Evolutionary conservation across 1,284 basidiomycete genomes (phyloP).

Genomic region (Puccinia hordei): DNA sequence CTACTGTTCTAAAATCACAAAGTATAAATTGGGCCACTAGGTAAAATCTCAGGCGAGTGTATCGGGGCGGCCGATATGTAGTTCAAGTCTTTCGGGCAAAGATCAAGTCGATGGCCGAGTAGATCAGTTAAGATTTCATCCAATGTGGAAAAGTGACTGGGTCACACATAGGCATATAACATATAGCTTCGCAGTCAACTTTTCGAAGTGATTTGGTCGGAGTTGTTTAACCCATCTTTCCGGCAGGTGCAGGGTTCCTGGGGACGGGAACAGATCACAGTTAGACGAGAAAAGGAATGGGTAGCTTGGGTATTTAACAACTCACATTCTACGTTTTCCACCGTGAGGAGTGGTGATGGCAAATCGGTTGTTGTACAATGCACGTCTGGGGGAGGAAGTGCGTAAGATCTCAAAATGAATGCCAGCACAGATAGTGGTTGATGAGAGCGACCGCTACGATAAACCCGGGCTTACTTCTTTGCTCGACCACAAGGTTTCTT

Average conservation of each 20-base stretch:
- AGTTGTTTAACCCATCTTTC: constrained; percentile 49
- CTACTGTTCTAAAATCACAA: no score
- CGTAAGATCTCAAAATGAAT: neutral
- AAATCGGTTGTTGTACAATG: constrained; percentile 40
- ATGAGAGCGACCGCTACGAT: neutral
- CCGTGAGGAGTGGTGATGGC: constrained; percentile 29
- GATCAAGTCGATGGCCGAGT: no score
- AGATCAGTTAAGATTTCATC: no score
- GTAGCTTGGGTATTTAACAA: neutral
- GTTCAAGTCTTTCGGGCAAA: no score
- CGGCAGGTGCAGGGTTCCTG: constrained; percentile 46
- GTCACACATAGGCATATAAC: no score
- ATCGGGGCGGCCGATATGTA: no score
- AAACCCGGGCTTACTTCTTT: constrained; percentile 28
- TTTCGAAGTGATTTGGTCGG: no score
- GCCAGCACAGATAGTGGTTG: neutral
- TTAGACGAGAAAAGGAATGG: neutral
- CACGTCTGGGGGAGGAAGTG: constrained; percentile 35
- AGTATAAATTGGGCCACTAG: no score
- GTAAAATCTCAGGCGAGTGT: no score
- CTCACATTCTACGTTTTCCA: constrained; percentile 48
- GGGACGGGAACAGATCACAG: neutral
- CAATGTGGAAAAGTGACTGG: no score
- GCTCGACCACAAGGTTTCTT: constrained; percentile 51
- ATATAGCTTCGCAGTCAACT: no score